Conservation (phyloP, 23 red algal species). For the Rhodosorus marinus region DNA sequence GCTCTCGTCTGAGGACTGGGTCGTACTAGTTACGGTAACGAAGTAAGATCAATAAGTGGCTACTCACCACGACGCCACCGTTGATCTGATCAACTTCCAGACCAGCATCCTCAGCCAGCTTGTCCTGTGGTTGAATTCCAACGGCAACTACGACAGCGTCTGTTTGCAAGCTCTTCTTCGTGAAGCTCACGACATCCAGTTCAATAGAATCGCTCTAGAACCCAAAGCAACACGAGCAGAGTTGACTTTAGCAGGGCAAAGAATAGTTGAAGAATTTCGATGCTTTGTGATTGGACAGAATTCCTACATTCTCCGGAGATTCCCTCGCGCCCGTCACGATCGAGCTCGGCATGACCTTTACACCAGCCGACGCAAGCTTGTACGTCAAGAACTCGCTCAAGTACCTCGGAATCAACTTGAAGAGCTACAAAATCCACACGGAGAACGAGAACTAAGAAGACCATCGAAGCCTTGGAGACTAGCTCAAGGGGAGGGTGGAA, state of each 20-base stretch:
- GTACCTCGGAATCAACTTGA: slow-evolving; percentile 43
- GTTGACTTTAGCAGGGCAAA: neutral
- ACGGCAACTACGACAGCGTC: slow-evolving; percentile 30
- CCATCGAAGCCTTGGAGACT: slow-evolving; percentile 12
- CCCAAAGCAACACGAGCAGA: too few relatives aligned
- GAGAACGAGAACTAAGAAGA: slow-evolving; percentile 19
- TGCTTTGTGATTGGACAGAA: neutral
- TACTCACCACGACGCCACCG: slow-evolving; percentile 20
- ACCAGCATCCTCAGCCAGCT: slow-evolving; percentile 28
- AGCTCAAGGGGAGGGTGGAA: neutral
- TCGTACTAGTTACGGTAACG: too few relatives aligned
- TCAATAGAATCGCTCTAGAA: slow-evolving; percentile 1
- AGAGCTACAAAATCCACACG: slow-evolving; percentile 39
- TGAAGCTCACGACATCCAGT: slow-evolving; percentile 19
- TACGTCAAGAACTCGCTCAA: slow-evolving; percentile 33
- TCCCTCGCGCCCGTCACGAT: slow-evolving; percentile 21
- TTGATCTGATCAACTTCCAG: slow-evolving; percentile 38
- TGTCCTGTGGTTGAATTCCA: slow-evolving; percentile 26
- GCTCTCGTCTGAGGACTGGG: too few relatives aligned
- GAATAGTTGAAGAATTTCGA: neutral
- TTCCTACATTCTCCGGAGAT: neutral
- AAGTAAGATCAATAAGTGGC: neutral
- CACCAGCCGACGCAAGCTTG: slow-evolving; percentile 4
- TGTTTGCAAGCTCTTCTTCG: slow-evolving; percentile 9
- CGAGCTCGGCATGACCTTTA: slow-evolving; percentile 21